Evolutionary conservation across 2,329 filamentous ascomycete genomes (phyloP), one percentile per base, ranked within the genome.

Genomic region (Pestalotiopsis fici): DNA sequence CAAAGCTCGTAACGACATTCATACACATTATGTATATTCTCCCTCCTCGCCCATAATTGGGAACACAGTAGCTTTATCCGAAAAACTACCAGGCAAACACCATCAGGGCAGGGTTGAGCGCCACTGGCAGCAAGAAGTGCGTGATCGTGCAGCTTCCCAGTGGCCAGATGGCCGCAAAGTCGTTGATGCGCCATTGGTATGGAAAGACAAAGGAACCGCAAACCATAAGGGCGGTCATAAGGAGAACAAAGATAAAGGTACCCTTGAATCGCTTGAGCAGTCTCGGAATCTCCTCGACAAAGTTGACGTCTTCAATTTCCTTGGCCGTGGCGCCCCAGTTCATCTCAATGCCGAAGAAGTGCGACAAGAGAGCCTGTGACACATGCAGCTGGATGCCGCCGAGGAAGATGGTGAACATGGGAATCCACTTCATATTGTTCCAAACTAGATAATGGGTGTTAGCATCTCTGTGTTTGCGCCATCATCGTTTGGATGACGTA

Each of bases 61-160:
- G 21, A 39, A 13, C 37, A 21, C 18, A n/a, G n/a, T n/a, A n/a
- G n/a, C n/a, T n/a, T n/a, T n/a, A n/a, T n/a, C n/a, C n/a, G n/a
- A n/a, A 15, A 35, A 15, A 57, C 25, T 82, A 90, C 82, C 84
- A 90, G 57, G 85, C 87, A 73, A 90, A 88, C 74, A 85, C 82
- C 88, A 91, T 90, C 79, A 91, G 74, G 63, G 86, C 87, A 23
- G 89, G 89, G 72, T 91, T 91, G 69, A 91, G 77, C 66, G 83
- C 82, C 61, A 91, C 83, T 11, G 88, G 88, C 67, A 90, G 76
- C 54, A 87, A 76, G 74, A 90, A 87, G 74, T 90, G 87, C 47
- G 81, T 82, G 57, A 83, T 77, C 12, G 90, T 79, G 47, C 88
- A 79, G 50, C 81, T 83, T 25, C 77, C 78, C 27, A 91, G 76